A percentile compares a stretch with the other conserved stretches of the same genome.
Conservation (phyloP, 257 asterid species). For the Solanum gandarillasii region DNA sequence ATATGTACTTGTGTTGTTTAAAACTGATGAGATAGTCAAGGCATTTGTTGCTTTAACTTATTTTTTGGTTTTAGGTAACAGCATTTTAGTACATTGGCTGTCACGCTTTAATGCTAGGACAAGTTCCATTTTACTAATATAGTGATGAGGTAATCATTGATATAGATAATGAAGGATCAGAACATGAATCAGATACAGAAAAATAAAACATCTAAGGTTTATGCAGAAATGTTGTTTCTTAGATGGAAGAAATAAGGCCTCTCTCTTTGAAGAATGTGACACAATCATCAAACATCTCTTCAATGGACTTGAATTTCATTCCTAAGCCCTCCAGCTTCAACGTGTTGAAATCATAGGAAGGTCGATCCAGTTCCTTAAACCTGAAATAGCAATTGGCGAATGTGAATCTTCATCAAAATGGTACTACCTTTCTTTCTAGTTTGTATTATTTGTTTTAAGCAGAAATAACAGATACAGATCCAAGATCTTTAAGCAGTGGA, state of each 20-base stretch:
- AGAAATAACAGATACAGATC: neutral
- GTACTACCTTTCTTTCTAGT: neutral
- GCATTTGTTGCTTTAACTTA: neutral
- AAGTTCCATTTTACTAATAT: neutral
- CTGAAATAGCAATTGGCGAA: conserved; percentile 14
- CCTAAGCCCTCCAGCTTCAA: conserved; percentile 46
- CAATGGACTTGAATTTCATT: conserved; percentile 50
- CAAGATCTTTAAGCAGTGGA: neutral
- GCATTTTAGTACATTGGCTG: neutral
- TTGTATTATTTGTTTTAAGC: neutral
- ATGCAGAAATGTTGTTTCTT: neutral
- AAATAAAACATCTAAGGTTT: neutral
- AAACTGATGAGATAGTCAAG: neutral
- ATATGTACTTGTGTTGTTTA: neutral
- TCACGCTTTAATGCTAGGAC: neutral
- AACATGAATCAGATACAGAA: neutral
- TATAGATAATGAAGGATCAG: neutral
- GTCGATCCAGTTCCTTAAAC: conserved; percentile 49
- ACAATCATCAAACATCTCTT: conserved; percentile 84
- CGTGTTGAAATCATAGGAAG: conserved; percentile 47
- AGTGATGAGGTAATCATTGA: neutral
- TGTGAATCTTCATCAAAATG: neutral
- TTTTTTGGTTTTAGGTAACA: neutral
- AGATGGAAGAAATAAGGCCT: conserved; percentile 33
- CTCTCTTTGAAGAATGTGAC: conserved; percentile 37